A percentile compares a stretch with the other conserved stretches of the same genome.
Conservation (phyloP, 352 stramenopile genomes). For the Pythium grandisporangium region DNA sequence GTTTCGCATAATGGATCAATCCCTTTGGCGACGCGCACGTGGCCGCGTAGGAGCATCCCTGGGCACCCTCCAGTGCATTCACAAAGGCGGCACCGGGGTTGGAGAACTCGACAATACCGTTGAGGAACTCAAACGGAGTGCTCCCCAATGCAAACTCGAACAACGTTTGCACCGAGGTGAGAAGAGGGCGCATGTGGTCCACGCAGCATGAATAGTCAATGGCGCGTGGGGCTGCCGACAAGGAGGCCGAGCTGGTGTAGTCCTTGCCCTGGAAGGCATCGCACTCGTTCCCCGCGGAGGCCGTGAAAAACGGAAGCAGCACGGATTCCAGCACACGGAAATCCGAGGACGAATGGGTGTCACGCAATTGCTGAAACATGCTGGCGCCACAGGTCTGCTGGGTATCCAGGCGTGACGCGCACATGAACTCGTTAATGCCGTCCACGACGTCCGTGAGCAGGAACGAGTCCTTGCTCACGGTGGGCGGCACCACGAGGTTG, state of each 20-base stretch:
- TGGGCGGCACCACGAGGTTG: slow-evolving; percentile 26
- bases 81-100: slow-evolving; percentile 17
- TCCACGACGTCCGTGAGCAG: slow-evolving; percentile 29
- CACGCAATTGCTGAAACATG: slow-evolving; percentile 25
- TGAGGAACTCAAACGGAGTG: slow-evolving; percentile 22
- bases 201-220: slow-evolving; percentile 36
- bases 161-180: slow-evolving; percentile 21
- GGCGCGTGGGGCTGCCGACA: slow-evolving; percentile 11
- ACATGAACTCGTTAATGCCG: slow-evolving; percentile 32
- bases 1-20: slow-evolving; percentile 16
- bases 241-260: slow-evolving; percentile 23
- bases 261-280: slow-evolving; percentile 17
- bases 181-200: slow-evolving; percentile 23
- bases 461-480: slow-evolving; percentile 21
- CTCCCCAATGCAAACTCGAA: slow-evolving; percentile 25
- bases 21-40: slow-evolving; percentile 19
- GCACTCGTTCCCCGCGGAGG: slow-evolving; percentile 19
- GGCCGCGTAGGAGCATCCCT: slow-evolving; percentile 15
- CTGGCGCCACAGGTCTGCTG: slow-evolving; percentile 17
- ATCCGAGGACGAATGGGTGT: slow-evolving; percentile 14
- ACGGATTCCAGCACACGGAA: slow-evolving; percentile 30
- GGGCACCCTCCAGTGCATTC: slow-evolving; percentile 17
- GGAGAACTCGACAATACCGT: slow-evolving; percentile 30
- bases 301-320: slow-evolving; percentile 32
- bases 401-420: slow-evolving; percentile 14